Evolutionary conservation across 257 asterid species (phyloP), one percentile per base, ranked within the genome.

Genomic region (Thymus mandschuricus): DNA sequence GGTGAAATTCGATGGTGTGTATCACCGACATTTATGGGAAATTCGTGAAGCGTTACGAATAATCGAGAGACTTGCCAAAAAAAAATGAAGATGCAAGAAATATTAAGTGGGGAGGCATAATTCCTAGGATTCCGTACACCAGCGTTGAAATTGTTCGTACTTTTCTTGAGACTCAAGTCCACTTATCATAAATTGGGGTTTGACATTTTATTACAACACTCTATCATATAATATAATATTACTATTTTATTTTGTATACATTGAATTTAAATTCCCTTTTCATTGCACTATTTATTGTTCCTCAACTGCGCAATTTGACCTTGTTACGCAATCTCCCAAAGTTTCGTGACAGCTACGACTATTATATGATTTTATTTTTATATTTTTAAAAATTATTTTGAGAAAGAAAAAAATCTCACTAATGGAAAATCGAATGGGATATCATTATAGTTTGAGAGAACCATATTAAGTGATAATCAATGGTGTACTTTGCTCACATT

Each of bases 181-280:
- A 75, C 85, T 80, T 83, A 75, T 83, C 85, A 83, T 77, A 75
- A 82, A 80, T 82, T 71, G 45, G 10, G 12, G 60, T 59, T 76
- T 77, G 80, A 82, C 76, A 74, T 46, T 69, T 41, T 8, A 21
- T 8, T 29, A 6, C 51, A 21, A 21, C 15, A 48, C 8, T 51
- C 27, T 46, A 43, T 10, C 4, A 6, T 6, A 6, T 21, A 43
- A 12, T 70, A 46, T 3, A 49, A 7, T 30, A 43, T 30, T n/a
- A 11, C 15, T 10, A 30, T 28, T 1, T 8, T 29, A 38, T 48
- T 13, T 57, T 27, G 21, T 0, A 38, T 10, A 31, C 71, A 76
- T 35, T 62, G 38, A 56, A 38, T 67, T 46, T 64, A 34, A 9
- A 58, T 70, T 28, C 58, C 56, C 57, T 61, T 63, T 46, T 69